These are phyloP conservation scores for Boechera divaricarpa DNA, from an alignment of 345 rosid species.

Conservation along the genomic window DNA sequence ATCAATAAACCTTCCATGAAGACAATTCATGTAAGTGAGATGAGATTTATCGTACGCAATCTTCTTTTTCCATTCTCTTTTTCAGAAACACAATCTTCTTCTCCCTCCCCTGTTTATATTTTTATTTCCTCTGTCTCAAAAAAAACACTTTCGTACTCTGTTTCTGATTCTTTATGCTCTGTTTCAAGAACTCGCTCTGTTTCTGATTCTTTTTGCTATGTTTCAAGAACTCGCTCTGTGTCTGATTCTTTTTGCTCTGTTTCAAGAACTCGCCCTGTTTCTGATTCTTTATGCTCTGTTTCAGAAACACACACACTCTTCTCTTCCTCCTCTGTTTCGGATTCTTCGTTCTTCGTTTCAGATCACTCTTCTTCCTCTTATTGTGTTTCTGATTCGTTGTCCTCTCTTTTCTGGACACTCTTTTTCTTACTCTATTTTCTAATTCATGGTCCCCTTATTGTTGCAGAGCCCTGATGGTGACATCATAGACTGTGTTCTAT, in stretches of 20 bases:
- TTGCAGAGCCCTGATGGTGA: constrained; percentile 93
- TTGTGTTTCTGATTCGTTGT: neutral
- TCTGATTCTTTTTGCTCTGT: neutral
- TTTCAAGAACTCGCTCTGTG: neutral
- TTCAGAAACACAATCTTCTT: neutral
- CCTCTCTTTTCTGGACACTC: neutral
- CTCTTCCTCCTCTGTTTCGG: neutral
- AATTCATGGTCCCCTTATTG: constrained; percentile 30
- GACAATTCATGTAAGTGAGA: constrained; percentile 75
- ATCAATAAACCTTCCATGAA: constrained; percentile 86
- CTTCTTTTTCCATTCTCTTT: neutral
- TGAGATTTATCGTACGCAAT: neutral
- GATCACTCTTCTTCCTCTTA: neutral
- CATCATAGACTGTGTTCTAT: constrained; percentile 81
- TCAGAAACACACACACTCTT: neutral
- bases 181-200: constrained; percentile 22
- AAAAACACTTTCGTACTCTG: constrained; percentile 3
- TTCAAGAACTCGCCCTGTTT: neutral
- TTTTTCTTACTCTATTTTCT: neutral
- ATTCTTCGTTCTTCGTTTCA: neutral
- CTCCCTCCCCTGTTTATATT: neutral
- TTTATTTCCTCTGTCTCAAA: neutral
- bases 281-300: neutral
- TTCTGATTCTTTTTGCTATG: neutral
- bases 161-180: constrained; percentile 8